Conservation (phyloP, 2,329 filamentous ascomycete genomes). For the Penicillium brevicompactum region DNA sequence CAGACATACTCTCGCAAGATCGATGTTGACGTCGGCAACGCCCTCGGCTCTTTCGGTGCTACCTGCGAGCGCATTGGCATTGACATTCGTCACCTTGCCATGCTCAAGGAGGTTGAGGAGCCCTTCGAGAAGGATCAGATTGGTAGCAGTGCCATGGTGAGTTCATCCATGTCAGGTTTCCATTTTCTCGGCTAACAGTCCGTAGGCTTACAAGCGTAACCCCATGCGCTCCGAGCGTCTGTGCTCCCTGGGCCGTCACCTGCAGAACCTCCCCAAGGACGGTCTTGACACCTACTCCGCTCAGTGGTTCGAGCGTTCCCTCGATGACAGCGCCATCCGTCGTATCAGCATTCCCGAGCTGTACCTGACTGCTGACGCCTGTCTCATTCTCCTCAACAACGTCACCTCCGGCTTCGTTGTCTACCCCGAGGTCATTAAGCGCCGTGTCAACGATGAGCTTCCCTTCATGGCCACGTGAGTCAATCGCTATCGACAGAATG, state of each 20-base stretch:
- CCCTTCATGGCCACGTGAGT: constrained; percentile 79
- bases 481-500: not conserved
- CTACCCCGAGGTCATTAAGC: constrained; percentile 72
- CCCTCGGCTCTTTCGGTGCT: constrained; percentile 76
- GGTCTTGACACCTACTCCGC: constrained; percentile 67
- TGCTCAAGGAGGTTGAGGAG: constrained; percentile 82
- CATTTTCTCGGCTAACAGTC: constrained; percentile 37
- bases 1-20: constrained; percentile 82
- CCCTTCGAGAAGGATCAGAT: constrained; percentile 81
- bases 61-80: constrained; percentile 73
- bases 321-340: constrained; percentile 73
- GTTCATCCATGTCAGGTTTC: constrained; percentile 6
- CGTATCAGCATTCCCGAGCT: constrained; percentile 61
- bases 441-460: constrained; percentile 71
- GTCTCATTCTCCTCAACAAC: constrained; percentile 56
- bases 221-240: constrained; percentile 61
- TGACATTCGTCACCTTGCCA: constrained; percentile 73
- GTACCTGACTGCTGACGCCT: constrained; percentile 69
- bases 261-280: constrained; percentile 56
- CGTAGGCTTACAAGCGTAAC: constrained; percentile 66
- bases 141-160: constrained; percentile 62
- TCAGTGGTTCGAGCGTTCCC: constrained; percentile 76
- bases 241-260: constrained; percentile 59
- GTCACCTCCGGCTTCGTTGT: constrained; percentile 71
- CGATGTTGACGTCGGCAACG: constrained; percentile 77